Evolutionary conservation across 352 stramenopile genomes (phyloP).

Genomic region (Phytophthora pseudosyringae): DNA sequence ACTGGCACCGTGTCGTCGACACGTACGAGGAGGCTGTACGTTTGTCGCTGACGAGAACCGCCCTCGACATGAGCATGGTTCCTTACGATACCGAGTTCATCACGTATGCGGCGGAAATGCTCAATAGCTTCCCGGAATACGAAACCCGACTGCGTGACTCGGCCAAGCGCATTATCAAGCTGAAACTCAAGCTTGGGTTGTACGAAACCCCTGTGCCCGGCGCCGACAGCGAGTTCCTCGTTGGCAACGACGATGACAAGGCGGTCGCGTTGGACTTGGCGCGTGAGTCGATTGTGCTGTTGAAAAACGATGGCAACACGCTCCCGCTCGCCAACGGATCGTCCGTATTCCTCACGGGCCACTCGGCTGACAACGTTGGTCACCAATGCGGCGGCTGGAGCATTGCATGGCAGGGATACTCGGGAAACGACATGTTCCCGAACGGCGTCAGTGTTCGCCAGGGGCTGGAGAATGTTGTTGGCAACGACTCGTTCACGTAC

Average conservation of each 20-base stretch:
- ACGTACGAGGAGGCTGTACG: slow-evolving; percentile 62
- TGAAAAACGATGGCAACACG: slow-evolving; percentile 72
- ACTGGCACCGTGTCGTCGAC: slow-evolving; percentile 59
- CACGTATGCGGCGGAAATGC: slow-evolving; percentile 51
- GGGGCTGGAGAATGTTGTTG: slow-evolving; percentile 45
- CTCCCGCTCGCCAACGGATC: slow-evolving; percentile 51
- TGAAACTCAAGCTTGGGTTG: slow-evolving; percentile 79
- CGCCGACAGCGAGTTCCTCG: slow-evolving; percentile 35
- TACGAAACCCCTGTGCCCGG: slow-evolving; percentile 70
- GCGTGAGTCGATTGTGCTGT: slow-evolving; percentile 78
- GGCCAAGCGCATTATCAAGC: slow-evolving; percentile 66
- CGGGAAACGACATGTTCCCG: slow-evolving; percentile 65
- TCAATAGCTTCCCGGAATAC: slow-evolving; percentile 43
- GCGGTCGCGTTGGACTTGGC: slow-evolving; percentile 61
- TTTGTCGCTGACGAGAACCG: slow-evolving; percentile 71
- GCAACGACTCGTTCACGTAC: slow-evolving; percentile 44
- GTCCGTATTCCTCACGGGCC: slow-evolving; percentile 73
- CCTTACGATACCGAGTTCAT: slow-evolving; percentile 55
- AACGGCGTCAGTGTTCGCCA: slow-evolving; percentile 64
- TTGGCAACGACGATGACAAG: slow-evolving; percentile 58
- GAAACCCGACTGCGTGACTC: slow-evolving; percentile 57
- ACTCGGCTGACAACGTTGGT: slow-evolving; percentile 66
- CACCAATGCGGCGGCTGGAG: slow-evolving; percentile 83
- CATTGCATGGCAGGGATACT: slow-evolving; percentile 85
- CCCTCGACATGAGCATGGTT: slow-evolving; percentile 93